phyloP scores from a whole-genome alignment of 2,329 filamentous ascomycete species.

The Penicillium crustosum region DNA sequence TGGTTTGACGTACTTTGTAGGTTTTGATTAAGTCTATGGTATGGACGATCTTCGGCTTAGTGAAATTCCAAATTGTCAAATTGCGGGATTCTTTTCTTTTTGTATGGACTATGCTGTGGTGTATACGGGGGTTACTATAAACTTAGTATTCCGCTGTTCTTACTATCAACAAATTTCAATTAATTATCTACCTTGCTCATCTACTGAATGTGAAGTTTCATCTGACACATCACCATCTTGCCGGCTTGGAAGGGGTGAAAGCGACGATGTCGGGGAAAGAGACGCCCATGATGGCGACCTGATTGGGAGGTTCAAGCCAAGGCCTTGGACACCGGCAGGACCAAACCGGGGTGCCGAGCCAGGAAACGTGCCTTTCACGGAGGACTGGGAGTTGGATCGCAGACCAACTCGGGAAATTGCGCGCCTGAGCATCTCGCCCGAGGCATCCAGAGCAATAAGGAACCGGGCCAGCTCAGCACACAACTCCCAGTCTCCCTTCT shows the following conservation, averaged over 20 bases:
- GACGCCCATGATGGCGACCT: slow-evolving; percentile 36
- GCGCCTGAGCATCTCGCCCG: slow-evolving; percentile 68
- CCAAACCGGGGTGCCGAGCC: slow-evolving; percentile 19
- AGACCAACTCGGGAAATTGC: slow-evolving; percentile 45
- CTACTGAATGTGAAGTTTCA: slow-evolving; percentile 13
- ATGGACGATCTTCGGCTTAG: background rate
- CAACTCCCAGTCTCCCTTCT: slow-evolving; percentile 88
- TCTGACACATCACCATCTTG: slow-evolving; percentile 21
- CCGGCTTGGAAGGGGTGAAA: slow-evolving; percentile 20
- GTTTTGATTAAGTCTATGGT: background rate
- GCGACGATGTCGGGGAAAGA: slow-evolving; percentile 31
- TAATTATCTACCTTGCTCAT: slow-evolving; percentile 17
- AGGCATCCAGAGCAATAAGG: slow-evolving; percentile 85
- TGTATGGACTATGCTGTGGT: background rate
- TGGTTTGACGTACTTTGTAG: background rate
- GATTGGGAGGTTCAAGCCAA: slow-evolving; percentile 36
- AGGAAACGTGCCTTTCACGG: slow-evolving; percentile 20
- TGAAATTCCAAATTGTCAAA: background rate
- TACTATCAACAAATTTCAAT: background rate
- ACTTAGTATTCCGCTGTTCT: background rate
- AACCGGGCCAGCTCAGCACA: slow-evolving; percentile 96
- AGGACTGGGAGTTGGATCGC: slow-evolving; percentile 13
- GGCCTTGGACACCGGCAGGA: slow-evolving; percentile 32
- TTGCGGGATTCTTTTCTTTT: background rate
- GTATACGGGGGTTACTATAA: background rate